These are phyloP conservation scores for Helotiales sp. DNA, from an alignment of 2,329 filamentous ascomycete genomes.

Conservation along the genomic window DNA sequence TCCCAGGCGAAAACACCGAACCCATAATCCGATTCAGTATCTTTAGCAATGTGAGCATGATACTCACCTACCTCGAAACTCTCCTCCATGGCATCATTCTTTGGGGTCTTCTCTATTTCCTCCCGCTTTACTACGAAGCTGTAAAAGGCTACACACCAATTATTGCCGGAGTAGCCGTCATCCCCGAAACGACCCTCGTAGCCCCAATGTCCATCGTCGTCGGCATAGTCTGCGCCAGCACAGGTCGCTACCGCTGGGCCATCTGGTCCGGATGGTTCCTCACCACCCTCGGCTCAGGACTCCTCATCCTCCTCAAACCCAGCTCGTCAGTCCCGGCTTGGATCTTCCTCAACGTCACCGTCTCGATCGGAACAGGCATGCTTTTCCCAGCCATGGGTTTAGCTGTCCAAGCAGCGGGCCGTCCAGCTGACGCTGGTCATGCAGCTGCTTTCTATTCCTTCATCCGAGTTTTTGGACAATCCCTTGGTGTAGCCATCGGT, in stretches of 20 bases:
- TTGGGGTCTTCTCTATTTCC: conserved; percentile 56
- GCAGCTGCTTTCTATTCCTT: conserved; percentile 67
- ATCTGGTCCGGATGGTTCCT: conserved; percentile 60
- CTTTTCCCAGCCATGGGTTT: conserved; percentile 65
- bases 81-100: conserved; percentile 58
- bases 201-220: conserved; percentile 59
- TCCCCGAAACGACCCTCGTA: conserved; percentile 63
- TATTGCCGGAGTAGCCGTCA: conserved; percentile 53
- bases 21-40: conserved; percentile 43
- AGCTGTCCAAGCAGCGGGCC: conserved; percentile 61
- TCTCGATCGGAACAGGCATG: conserved; percentile 62
- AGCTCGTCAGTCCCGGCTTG: conserved; percentile 53
- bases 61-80: conserved; percentile 52
- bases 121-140: conserved; percentile 51
- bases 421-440: conserved; percentile 57
- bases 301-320: conserved; percentile 49
- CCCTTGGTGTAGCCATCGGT: conserved; percentile 64
- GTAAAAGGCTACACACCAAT: conserved; percentile 56
- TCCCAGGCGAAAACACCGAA: conserved; percentile 26
- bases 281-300: conserved; percentile 57
- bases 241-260: conserved; percentile 57
- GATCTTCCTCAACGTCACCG: conserved; percentile 60
- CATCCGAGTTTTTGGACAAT: conserved; percentile 63
- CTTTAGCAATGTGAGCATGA: conserved; percentile 48
- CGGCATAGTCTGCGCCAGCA: conserved; percentile 54